Base-by-base conservation (phyloP, 768 basidiomycete species). In the Sarcomyxa edulis region DNA sequence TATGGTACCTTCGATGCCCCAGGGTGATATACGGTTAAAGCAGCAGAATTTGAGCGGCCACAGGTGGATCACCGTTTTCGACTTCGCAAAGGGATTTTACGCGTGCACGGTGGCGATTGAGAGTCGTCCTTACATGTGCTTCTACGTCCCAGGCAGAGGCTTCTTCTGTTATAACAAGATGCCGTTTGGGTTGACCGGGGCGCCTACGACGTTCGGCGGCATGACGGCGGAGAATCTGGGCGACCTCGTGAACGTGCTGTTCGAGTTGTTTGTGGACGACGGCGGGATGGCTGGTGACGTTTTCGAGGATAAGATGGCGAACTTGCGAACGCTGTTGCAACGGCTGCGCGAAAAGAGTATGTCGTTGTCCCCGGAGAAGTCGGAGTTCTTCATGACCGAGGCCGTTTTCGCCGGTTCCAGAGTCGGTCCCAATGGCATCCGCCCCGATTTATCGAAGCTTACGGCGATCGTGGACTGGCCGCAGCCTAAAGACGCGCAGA, bases 191-290 rank as follows among this genome's bases (percentile, higher is more conserved):
- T 33, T 69, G 0, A 63, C 59, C 0, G 69, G 64, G 0, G 61
- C 62, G 2, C 68, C 67, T 6, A 52, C 62, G 0, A 54, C 50
- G 5, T 69, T 67, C 37, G 51, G 47, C 2, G 18, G 59, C 6
- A 48, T 61, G 48, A 56, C 52, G 0, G 58, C 61, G 1, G 12
- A 32, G 0, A 14, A 36, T 1, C 30, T 65, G 3, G 40, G 52
- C 1, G 60, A 62, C 31, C 24, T 63, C 2, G 31, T 64, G 1
- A 49, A 1, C 35, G 48, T 1, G 25, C 35, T 1, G 32, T 43
- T 65, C 12, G 62, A 67, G 33, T 39, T 61, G 5, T 68, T 66
- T 12, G 61, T 71, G 0, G 65, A 72, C 29, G 61, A 72, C 37
- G 56, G 64, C 0, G 61, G 54, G 0, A 27, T 53, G 4, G 54